A percentile compares a stretch with the other conserved stretches of the same genome.
phyloP scores from a whole-genome alignment of 2,329 filamentous ascomycete species.

The Colletotrichum theobromicola region DNA sequence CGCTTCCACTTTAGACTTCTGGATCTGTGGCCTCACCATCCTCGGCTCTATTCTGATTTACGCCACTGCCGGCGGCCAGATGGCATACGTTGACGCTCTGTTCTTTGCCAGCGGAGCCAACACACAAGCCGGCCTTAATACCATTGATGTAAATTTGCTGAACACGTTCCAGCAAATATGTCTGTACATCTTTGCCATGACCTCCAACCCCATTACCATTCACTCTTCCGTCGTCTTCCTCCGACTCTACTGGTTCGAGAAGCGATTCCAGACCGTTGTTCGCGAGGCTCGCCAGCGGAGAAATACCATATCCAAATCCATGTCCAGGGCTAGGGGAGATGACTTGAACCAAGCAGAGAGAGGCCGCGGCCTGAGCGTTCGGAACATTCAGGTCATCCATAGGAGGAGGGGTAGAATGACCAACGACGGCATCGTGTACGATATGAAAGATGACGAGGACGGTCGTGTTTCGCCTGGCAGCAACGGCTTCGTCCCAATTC shows the following conservation, averaged over 20 bases:
- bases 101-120: constrained; percentile 86
- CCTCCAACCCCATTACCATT: constrained; percentile 84
- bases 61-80: constrained; percentile 56
- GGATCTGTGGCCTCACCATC: constrained; percentile 77
- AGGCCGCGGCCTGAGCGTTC: constrained; percentile 55
- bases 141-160: constrained; percentile 70
- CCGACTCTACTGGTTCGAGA: constrained; percentile 97
- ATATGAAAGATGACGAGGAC: constrained; percentile 41
- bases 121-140: constrained; percentile 94
- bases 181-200: constrained; percentile 73
- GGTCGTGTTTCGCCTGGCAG: constrained; percentile 21
- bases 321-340: constrained; percentile 49
- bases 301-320: constrained; percentile 66
- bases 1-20: constrained; percentile 63
- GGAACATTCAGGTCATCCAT: constrained; percentile 71
- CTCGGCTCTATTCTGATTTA: constrained; percentile 81
- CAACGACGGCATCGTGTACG: constrained; percentile 63
- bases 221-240: constrained; percentile 89
- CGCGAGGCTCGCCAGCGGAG: constrained; percentile 73
- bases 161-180: constrained; percentile 77
- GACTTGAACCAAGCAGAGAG: constrained; percentile 58
- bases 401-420: constrained; percentile 60
- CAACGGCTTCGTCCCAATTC: constrained; percentile 15
- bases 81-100: constrained; percentile 85
- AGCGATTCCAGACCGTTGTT: constrained; percentile 86